Conservation (phyloP, 495 filamentous ascomycete genomes). For the Lepidopterella palustris region DNA sequence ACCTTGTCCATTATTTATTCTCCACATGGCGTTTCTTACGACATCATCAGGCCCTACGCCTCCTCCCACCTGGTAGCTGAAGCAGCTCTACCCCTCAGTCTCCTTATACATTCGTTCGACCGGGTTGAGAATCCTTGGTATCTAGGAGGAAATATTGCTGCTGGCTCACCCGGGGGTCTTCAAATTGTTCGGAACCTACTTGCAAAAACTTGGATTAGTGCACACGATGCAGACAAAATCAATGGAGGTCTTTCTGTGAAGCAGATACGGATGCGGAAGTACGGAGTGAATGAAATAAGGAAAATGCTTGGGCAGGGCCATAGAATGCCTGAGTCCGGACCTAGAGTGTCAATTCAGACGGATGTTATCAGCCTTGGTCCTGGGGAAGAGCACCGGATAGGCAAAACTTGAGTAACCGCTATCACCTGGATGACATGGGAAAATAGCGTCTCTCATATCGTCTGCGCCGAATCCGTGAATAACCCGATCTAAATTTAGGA, state of each 20-base stretch:
- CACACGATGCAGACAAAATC: constrained; percentile 61
- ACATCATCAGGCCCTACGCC: constrained; percentile 46
- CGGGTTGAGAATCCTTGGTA: constrained; percentile 55
- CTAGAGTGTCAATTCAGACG: not conserved
- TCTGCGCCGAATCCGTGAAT: too few relatives aligned
- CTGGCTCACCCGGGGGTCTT: constrained; percentile 51
- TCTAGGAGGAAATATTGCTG: constrained; percentile 55
- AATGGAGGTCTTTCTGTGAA: constrained; percentile 47
- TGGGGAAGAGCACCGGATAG: constrained; percentile 20
- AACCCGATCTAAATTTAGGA: too few relatives aligned
- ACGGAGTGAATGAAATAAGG: constrained; percentile 43
- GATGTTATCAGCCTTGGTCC: constrained; percentile 16
- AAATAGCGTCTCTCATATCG: too few relatives aligned
- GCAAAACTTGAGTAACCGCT: constrained; percentile 9
- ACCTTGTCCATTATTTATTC: constrained; percentile 53
- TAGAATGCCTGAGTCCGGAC: not conserved
- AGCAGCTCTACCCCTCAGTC: constrained; percentile 55
- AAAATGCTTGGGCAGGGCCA: constrained; percentile 21
- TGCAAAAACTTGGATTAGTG: constrained; percentile 55
- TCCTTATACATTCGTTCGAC: constrained; percentile 60
- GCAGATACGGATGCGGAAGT: constrained; percentile 44
- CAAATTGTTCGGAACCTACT: constrained; percentile 50
- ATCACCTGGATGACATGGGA: too few relatives aligned
- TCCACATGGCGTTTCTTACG: constrained; percentile 51
- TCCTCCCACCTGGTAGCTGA: constrained; percentile 49